Percentiles rank a stretch among this genome's conserved stretches.
These are phyloP conservation scores for Russula sp. DNA, from an alignment of 768 basidiomycete genomes.

Conservation along the genomic window DNA sequence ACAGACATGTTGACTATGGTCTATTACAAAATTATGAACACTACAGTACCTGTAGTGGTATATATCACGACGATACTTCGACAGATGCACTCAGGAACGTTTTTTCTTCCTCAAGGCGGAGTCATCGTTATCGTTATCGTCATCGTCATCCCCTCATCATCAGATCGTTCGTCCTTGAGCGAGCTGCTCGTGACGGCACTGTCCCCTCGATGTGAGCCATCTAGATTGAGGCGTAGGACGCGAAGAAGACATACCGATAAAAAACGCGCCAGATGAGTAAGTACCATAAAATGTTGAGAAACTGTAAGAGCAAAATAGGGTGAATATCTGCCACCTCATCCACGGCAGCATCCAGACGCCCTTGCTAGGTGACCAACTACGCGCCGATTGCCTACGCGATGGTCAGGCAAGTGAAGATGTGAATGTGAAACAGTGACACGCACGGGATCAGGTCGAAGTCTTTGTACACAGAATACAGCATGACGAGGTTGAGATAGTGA, in stretches of 20 bases:
- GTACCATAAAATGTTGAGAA: slow-evolving; percentile 94
- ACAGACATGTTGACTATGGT: background rate
- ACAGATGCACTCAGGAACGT: slow-evolving; percentile 34
- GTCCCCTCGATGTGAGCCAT: slow-evolving; percentile 9
- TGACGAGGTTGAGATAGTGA: slow-evolving; percentile 82
- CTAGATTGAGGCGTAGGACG: background rate
- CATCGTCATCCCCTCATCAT: slow-evolving; percentile 52
- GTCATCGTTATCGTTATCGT: slow-evolving; percentile 14
- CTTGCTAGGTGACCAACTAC: slow-evolving; percentile 54
- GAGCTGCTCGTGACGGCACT: slow-evolving; percentile 53
- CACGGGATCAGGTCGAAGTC: slow-evolving; percentile 77
- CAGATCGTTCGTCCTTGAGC: slow-evolving; percentile 74
- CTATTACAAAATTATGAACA: background rate
- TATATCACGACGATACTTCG: slow-evolving; percentile 38
- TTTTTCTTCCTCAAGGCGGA: slow-evolving; percentile 9
- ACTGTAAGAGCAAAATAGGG: slow-evolving; percentile 68
- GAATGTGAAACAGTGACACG: slow-evolving; percentile 35
- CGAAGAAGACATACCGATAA: slow-evolving; percentile 50
- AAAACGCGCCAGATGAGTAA: slow-evolving; percentile 78
- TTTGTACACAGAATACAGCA: slow-evolving; percentile 83
- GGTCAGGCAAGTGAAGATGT: background rate
- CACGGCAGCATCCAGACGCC: slow-evolving; percentile 73
- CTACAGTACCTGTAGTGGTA: slow-evolving; percentile 32
- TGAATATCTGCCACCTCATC: slow-evolving; percentile 81
- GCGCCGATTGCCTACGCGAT: slow-evolving; percentile 47